Evolutionary conservation across 2,329 filamentous ascomycete species (phyloP), one percentile per base, ranked within the genome.

Genomic region (Fusarium zealandicum): DNA sequence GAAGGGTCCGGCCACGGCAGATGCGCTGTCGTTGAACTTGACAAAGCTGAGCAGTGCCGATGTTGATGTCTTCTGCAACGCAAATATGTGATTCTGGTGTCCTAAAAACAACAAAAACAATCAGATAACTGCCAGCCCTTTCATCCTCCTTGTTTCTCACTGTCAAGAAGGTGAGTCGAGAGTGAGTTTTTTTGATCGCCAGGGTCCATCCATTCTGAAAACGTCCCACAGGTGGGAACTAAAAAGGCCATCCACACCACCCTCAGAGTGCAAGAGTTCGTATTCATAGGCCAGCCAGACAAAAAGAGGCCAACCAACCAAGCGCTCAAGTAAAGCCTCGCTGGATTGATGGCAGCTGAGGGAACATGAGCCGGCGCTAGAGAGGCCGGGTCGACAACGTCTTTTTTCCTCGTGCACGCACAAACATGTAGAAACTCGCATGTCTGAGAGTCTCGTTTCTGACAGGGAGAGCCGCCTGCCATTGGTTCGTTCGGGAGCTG

Each of bases 131-230:
- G 20, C 20, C 20, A 4, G 20, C 5, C 20, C 20, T 22, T 7
- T 22, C 20, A 22, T 22, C 20, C 20, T 22, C 20, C 5, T 22
- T 4, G 20, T 22, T 22, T 4, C 7, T 22, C 20, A 22, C 20
- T 4, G 20, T 4, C 7, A 4, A 22, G 7, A 22, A 18, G n/a
- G 28, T 30, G 45, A 41, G 45, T 13, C 36, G 46, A 20, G 37
- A 22, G 31, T 37, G 42, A 48, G 54, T 18, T 43, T 59, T 62
- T 43, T 47, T 51, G 45, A 62, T 62, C 59, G 59, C 47, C 59
- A 62, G 59, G 59, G 59, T 62, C 59, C 59, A 62, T 62, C 58
- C 59, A 51, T 50, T 31, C 42, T 54, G 39, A 38, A 39, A 59
- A 47, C 28, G 46, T 60, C 44, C 52, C 51, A 52, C 57, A 46